Evolutionary conservation across 1,284 basidiomycete species (phyloP).

Genomic region (Fomitopsis palustris): DNA sequence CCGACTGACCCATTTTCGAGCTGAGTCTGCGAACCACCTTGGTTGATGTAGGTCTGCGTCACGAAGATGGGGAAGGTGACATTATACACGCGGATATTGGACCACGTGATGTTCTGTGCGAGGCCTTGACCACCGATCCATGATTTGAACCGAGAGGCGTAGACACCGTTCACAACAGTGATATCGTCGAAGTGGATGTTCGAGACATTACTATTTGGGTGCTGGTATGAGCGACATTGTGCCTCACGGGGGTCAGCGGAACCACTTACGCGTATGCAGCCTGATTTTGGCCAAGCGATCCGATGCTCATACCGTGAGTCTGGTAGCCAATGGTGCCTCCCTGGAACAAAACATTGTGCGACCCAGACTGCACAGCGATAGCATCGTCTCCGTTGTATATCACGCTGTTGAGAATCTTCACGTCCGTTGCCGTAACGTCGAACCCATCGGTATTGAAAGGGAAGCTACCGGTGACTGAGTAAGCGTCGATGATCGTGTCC

Average conservation of each 20-base stretch:
- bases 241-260: neutral
- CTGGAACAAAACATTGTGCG: neutral
- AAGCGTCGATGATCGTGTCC: neutral
- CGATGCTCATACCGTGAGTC: conserved; percentile 1
- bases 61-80: conserved; percentile 1
- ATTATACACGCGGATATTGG: conserved; percentile 1
- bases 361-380: neutral
- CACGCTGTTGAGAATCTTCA: neutral
- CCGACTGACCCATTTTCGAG: neutral
- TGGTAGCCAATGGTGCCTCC: neutral
- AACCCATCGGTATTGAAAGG: neutral
- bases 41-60: conserved; percentile 2
- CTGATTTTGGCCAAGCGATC: neutral
- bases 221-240: neutral
- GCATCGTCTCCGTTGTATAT: neutral
- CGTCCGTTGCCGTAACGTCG: neutral
- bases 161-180: conserved; percentile 1
- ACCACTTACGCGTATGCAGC: neutral
- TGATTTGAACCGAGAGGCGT: neutral
- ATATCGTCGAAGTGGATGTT: neutral
- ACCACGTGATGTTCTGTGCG: neutral
- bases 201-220: neutral
- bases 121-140: neutral
- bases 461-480: neutral
- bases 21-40: neutral